phyloP scores from a whole-genome alignment of 441 rosid genomes.

The Euphorbia celastroides region DNA sequence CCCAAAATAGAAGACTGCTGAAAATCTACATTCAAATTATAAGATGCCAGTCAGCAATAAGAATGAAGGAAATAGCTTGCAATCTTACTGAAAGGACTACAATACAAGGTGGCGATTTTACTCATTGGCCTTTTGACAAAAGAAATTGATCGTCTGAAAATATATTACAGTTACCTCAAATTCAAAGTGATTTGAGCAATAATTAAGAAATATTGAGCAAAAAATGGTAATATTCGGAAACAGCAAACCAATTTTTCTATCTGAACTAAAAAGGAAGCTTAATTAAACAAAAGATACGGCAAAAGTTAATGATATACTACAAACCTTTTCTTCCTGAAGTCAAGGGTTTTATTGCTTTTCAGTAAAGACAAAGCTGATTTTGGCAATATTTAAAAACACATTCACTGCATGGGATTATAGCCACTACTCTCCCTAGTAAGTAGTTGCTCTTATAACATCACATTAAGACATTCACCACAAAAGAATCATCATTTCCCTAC shows the following conservation, averaged over 20 bases:
- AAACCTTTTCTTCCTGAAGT: not conserved
- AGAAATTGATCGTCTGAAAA: not conserved
- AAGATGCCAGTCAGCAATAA: not conserved
- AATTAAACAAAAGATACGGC: not conserved
- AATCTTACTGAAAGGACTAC: not conserved
- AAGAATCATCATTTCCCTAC: not conserved
- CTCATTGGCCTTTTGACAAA: not conserved
- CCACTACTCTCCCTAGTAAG: not conserved
- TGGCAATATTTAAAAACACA: not conserved
- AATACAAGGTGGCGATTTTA: not conserved
- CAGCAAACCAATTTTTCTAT: not conserved
- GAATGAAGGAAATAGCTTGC: not conserved
- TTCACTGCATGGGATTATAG: not conserved
- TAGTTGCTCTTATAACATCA: not conserved
- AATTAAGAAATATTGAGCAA: not conserved
- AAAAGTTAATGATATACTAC: not conserved
- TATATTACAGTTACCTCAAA: not conserved
- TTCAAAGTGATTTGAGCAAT: not conserved
- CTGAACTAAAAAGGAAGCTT: not conserved
- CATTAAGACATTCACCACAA: not conserved
- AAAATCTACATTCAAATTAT: slow-evolving; percentile 23
- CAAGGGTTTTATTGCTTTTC: not conserved
- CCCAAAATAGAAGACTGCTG: slow-evolving; percentile 13
- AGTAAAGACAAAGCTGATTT: not conserved
- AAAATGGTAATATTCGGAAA: not conserved